Percentiles rank a stretch among this genome's conserved stretches.
Evolutionary conservation across 306 rosid genomes (phyloP).

Genomic region (Luffa acutangula): DNA sequence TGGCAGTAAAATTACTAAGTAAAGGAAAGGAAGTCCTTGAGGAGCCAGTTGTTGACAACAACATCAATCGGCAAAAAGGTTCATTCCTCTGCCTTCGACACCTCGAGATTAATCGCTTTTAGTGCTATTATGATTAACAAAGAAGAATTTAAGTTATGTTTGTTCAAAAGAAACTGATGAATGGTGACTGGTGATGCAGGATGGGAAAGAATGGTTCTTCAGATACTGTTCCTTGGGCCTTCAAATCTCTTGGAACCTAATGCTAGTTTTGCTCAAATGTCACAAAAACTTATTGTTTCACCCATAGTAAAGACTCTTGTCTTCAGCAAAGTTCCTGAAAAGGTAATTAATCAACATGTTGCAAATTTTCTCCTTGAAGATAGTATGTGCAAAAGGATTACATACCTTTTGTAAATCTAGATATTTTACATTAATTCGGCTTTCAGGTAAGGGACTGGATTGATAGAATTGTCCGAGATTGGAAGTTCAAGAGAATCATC

Average conservation of each 20-base stretch:
- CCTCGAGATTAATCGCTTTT: not conserved
- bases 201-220: conserved; percentile 99
- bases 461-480: conserved; percentile 54
- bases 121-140: not conserved
- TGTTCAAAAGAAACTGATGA: not conserved
- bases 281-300: conserved; percentile 89
- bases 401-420: not conserved
- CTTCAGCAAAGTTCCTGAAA: conserved; percentile 91
- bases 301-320: conserved; percentile 91
- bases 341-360: conserved; percentile 29
- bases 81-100: not conserved
- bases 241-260: conserved; percentile 88
- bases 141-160: not conserved
- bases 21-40: conserved; percentile 75
- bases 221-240: conserved; percentile 94
- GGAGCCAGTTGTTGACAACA: conserved; percentile 75
- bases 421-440: not conserved
- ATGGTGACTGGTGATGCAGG: conserved; percentile 34
- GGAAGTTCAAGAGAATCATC: conserved; percentile 84
- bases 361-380: not conserved
- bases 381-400: not conserved
- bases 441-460: conserved; percentile 91
- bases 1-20: conserved; percentile 85
- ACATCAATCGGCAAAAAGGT: conserved; percentile 75
- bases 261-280: conserved; percentile 82